A percentile compares a stretch with the other conserved stretches of the same genome.
phyloP scores from a whole-genome alignment of 805 yeast genomes.

The Wickerhamiella vanderwaltii region DNA sequence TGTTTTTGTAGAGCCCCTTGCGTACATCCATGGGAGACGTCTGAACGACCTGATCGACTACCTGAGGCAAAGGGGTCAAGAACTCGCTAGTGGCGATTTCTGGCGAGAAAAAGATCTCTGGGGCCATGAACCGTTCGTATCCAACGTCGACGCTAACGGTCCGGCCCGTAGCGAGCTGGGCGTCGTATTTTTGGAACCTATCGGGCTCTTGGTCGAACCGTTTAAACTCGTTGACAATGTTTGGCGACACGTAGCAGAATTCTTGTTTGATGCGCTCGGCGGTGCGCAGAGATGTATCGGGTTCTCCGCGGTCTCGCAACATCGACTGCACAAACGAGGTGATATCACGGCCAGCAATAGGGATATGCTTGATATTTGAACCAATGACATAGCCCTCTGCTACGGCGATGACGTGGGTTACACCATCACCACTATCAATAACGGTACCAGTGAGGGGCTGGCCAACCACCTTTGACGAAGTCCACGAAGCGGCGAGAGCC shows the following conservation, averaged over 20 bases:
- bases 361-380: slow-evolving; percentile 91
- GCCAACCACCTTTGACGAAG: slow-evolving; percentile 87
- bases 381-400: slow-evolving; percentile 99
- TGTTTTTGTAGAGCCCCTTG: slow-evolving; percentile 88
- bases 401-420: slow-evolving; percentile 96
- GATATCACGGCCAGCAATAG: slow-evolving; percentile 97
- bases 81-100: slow-evolving; percentile 93
- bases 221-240: slow-evolving; percentile 90
- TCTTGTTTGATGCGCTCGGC: slow-evolving; percentile 96
- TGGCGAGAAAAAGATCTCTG: slow-evolving; percentile 97
- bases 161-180: slow-evolving; percentile 55
- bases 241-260: slow-evolving; percentile 95
- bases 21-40: slow-evolving; percentile 96
- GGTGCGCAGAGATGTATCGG: slow-evolving; percentile 83
- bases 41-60: slow-evolving; percentile 90
- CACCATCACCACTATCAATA: slow-evolving; percentile 66
- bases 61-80: slow-evolving; percentile 90
- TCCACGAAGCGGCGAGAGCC: slow-evolving; percentile 98
- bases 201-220: slow-evolving; percentile 90
- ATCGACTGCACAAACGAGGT: slow-evolving; percentile 86
- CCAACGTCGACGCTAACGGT: slow-evolving; percentile 78
- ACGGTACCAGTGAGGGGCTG: slow-evolving; percentile 97
- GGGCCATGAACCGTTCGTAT: slow-evolving; percentile 94
- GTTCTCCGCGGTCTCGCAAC: slow-evolving; percentile 93
- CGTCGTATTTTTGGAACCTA: slow-evolving; percentile 78